A percentile compares a stretch with the other conserved stretches of the same genome.
Conservation (phyloP, 1,284 basidiomycete genomes). For the Kalmanozyma brasiliensis region DNA sequence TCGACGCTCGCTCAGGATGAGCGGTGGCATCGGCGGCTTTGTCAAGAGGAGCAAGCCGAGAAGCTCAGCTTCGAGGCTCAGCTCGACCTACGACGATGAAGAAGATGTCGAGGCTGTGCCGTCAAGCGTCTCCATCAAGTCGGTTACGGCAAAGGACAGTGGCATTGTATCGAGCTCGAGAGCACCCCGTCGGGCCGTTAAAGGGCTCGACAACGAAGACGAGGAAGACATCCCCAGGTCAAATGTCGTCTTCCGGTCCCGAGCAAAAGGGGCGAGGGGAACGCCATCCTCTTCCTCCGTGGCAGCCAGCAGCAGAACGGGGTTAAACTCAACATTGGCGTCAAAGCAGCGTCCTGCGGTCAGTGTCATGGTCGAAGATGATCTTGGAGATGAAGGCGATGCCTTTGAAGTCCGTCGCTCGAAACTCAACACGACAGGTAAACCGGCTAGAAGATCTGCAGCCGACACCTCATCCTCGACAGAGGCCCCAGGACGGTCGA, state of each 20-base stretch:
- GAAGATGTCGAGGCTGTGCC: constrained; percentile 8
- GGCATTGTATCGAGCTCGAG: background rate
- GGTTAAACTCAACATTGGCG: background rate
- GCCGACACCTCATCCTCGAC: background rate
- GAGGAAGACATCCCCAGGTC: constrained; percentile 1
- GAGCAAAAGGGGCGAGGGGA: constrained; percentile 14
- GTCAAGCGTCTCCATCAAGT: background rate
- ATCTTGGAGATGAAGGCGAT: constrained; percentile 6
- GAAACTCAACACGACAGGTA: constrained; percentile 10
- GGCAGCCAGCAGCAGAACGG: constrained; percentile 4
- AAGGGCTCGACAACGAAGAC: constrained; percentile 2
- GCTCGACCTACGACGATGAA: constrained; percentile 22
- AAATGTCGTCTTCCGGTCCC: constrained; percentile 24
- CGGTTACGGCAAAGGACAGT: background rate
- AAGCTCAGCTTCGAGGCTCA: constrained; percentile 22
- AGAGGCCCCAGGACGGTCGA: constrained; percentile 8
- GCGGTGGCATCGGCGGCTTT: constrained; percentile 19
- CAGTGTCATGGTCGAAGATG: constrained; percentile 15
- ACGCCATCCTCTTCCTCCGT: constrained; percentile 5
- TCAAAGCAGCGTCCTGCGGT: background rate
- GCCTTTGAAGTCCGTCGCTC: constrained; percentile 34
- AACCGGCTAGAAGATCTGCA: constrained; percentile 11
- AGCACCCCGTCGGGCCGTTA: background rate
- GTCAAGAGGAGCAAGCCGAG: constrained; percentile 38
- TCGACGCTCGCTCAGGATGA: no score